Evolutionary conservation across 2,329 filamentous ascomycete species (phyloP), one percentile per base, ranked within the genome.

Genomic region (Aspergillus awamori): DNA sequence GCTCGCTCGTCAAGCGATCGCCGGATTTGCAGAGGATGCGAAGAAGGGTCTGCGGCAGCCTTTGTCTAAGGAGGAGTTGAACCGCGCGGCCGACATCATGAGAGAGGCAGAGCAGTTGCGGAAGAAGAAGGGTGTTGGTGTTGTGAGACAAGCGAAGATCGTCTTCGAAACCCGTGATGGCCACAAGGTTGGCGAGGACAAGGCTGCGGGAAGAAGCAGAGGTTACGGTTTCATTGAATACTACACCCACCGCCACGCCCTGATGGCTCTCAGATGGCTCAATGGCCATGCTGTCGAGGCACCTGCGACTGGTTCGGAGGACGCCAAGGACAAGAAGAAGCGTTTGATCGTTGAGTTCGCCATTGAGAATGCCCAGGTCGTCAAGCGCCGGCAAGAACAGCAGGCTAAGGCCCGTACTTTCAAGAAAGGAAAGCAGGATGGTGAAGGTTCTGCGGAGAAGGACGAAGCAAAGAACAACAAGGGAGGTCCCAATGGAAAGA

Each of bases 191-290:
- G 79, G 84, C 8, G 93, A 96, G 78, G 83, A 86, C 47, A 87
- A 83, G 54, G 92, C 91, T 7, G 92, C 88, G 6, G 93, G 93
- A 51, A 86, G 91, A 73, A 95, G 91, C 74, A 87, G 94, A 74
- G 95, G 95, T 5, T 99, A 99, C 75, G 95, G 96, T 11, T 99
- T 99, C 81, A 90, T 99, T 67, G 95, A 99, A 79, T 99, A 97
- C 78, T 90, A 88, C 66, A 95, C 91, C 30, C 95, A 99, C 73
- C 89, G 95, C 53, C 94, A 90, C 83, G 95, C 95, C 13, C 83
- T 99, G 41, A 98, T 98, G 92, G 95, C 92, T 24, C 82, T 99
- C 64, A 85, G 95, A 51, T 98, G 92, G 88, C 83, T 99, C 60
- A 99, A 99, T 74, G 93, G 94, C 1, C 89, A 88, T 66, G 80